Evolutionary conservation across 1,284 basidiomycete species (phyloP).

Genomic region (Boletus chippewaensis): DNA sequence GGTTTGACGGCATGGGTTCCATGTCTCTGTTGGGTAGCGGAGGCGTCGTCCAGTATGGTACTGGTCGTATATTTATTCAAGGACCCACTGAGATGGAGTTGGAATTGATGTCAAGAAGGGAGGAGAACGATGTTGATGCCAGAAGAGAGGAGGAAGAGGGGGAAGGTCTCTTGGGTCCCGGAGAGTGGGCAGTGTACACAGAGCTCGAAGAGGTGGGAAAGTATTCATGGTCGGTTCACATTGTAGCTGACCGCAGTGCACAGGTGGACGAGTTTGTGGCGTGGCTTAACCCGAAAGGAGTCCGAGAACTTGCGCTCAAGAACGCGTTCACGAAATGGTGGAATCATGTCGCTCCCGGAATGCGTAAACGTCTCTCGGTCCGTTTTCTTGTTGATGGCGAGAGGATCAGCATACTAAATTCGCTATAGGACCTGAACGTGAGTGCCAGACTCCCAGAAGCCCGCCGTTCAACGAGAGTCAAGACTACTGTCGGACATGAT

Average conservation of each 20-base stretch:
- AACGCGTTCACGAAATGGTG: constrained; percentile 79
- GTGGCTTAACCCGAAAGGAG: constrained; percentile 91
- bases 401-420: constrained; percentile 7
- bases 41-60: constrained; percentile 75
- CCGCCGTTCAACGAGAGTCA: constrained; percentile 67
- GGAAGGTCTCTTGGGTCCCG: constrained; percentile 62
- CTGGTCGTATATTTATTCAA: constrained; percentile 87
- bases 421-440: constrained; percentile 54
- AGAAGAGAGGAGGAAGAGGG: constrained; percentile 73
- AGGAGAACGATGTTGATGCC: constrained; percentile 51
- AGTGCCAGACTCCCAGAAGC: constrained; percentile 67
- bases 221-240: neutral
- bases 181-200: constrained; percentile 88
- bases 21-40: constrained; percentile 69
- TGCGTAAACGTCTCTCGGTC: constrained; percentile 68
- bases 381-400: constrained; percentile 27
- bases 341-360: constrained; percentile 76
- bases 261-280: constrained; percentile 77
- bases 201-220: constrained; percentile 74
- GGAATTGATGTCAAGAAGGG: constrained; percentile 57
- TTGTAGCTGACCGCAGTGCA: constrained; percentile 15
- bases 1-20: constrained; percentile 95
- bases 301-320: constrained; percentile 80
- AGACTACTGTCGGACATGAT: constrained; percentile 50
- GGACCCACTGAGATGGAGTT: constrained; percentile 75